Evolutionary conservation across 129 eudicot species (phyloP).

Genomic region (Logfia minima): DNA sequence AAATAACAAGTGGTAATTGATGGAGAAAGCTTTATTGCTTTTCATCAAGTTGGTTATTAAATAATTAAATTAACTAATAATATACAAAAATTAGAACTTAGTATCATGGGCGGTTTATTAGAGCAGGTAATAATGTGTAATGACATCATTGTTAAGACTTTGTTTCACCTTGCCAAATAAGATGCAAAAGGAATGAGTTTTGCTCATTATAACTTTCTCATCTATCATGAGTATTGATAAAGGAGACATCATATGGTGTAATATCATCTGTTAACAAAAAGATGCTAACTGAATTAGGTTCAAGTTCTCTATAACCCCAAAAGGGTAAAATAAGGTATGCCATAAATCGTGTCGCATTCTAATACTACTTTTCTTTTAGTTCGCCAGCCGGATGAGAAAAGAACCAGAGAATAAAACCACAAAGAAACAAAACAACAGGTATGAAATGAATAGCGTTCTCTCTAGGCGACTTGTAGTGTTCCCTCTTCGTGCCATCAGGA

Average conservation of each 20-base stretch:
- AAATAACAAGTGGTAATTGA: no score
- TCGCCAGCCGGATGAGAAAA: slow-evolving; percentile 41
- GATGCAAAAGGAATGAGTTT: background rate
- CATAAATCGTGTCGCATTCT: background rate
- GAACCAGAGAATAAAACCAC: slow-evolving; percentile 64
- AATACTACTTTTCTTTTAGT: background rate
- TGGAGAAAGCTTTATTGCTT: background rate
- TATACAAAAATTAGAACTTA: no score
- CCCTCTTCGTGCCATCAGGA: slow-evolving; percentile 49
- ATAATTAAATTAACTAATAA: no score
- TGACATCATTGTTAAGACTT: no score
- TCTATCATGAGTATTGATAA: background rate
- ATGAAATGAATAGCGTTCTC: slow-evolving; percentile 59
- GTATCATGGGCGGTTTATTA: no score
- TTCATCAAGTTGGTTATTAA: no score
- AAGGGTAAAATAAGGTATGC: background rate
- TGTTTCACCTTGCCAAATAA: background rate
- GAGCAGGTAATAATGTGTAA: no score
- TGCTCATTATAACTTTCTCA: background rate
- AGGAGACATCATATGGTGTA: background rate
- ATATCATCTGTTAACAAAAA: no score
- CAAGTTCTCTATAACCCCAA: background rate
- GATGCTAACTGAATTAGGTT: background rate
- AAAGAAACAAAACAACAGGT: slow-evolving; percentile 53
- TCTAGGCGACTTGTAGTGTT: slow-evolving; percentile 31